phyloP scores from a whole-genome alignment of 495 filamentous ascomycete species.

The Aspergillus bertholletiae region DNA sequence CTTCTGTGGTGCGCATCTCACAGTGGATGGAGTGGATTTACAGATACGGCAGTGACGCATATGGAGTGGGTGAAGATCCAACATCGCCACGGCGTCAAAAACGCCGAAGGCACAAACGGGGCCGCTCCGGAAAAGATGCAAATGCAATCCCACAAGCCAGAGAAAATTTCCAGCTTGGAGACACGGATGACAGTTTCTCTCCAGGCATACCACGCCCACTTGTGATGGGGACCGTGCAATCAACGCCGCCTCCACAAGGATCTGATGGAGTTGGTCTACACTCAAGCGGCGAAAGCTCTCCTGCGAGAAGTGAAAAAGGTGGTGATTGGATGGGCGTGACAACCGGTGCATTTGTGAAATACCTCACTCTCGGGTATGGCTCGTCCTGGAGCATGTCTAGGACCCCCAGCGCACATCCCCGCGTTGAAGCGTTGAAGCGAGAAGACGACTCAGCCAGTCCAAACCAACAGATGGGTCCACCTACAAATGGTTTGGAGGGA shows the following conservation, averaged over 20 bases:
- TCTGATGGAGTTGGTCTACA: slow-evolving; percentile 7
- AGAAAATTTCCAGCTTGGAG: slow-evolving; percentile 13
- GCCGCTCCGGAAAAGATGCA: slow-evolving; percentile 7
- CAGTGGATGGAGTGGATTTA: slow-evolving; percentile 85
- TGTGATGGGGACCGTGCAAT: slow-evolving; percentile 24
- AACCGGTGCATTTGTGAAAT: slow-evolving; percentile 53
- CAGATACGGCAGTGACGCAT: slow-evolving; percentile 69
- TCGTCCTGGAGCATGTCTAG: slow-evolving; percentile 51
- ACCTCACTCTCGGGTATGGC: slow-evolving; percentile 59
- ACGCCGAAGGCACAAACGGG: slow-evolving; percentile 26
- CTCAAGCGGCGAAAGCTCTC: slow-evolving; percentile 14
- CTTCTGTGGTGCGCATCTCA: slow-evolving; percentile 62
- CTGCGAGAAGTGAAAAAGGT: slow-evolving; percentile 16
- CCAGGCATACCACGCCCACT: slow-evolving; percentile 47
- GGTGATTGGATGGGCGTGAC: slow-evolving; percentile 25
- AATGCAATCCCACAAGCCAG: background rate
- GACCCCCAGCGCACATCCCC: slow-evolving; percentile 21
- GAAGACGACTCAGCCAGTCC: slow-evolving; percentile 4
- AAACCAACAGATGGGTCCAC: slow-evolving; percentile 2
- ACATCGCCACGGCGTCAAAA: slow-evolving; percentile 49
- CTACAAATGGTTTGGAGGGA: background rate
- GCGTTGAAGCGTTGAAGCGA: slow-evolving; percentile 18
- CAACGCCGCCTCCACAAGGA: slow-evolving; percentile 21
- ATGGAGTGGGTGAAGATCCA: slow-evolving; percentile 76
- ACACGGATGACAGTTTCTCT: slow-evolving; percentile 26